These are phyloP conservation scores for Hypholoma sublateritium DNA, from an alignment of 768 basidiomycete genomes.

Conservation along the genomic window DNA sequence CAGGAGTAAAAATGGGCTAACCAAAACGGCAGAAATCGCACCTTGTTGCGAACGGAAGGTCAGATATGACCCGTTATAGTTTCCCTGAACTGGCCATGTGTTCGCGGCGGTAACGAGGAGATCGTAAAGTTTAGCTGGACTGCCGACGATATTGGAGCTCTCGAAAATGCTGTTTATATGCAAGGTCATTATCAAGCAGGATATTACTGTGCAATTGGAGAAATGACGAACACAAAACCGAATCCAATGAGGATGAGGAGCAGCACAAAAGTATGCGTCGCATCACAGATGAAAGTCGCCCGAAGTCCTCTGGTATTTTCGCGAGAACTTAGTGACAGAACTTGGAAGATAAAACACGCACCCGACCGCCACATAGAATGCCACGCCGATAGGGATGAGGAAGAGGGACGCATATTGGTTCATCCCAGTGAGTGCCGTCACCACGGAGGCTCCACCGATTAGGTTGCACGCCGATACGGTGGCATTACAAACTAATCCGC, in stretches of 20 bases:
- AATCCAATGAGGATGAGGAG: slow-evolving; percentile 25
- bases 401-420: slow-evolving; percentile 37
- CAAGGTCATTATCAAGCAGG: not conserved
- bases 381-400: slow-evolving; percentile 40
- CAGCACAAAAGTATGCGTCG: slow-evolving; percentile 26
- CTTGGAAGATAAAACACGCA: not conserved
- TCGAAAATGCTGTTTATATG: slow-evolving; percentile 21
- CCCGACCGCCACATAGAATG: slow-evolving; percentile 31
- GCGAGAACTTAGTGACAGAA: too few relatives aligned
- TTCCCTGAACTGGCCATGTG: slow-evolving; percentile 30
- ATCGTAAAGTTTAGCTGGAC: slow-evolving; percentile 34
- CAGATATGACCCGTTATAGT: slow-evolving; percentile 34
- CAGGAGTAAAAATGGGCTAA: not conserved
- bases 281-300: slow-evolving; percentile 17
- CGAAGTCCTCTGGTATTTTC: slow-evolving; percentile 20
- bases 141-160: slow-evolving; percentile 33
- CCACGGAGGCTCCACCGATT: slow-evolving; percentile 36
- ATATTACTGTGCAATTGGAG: not conserved
- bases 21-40: slow-evolving; percentile 19
- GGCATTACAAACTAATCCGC: slow-evolving; percentile 13
- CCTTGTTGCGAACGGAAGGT: slow-evolving; percentile 30
- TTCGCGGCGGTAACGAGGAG: slow-evolving; percentile 29
- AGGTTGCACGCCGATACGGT: slow-evolving; percentile 36
- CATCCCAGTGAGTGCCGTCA: slow-evolving; percentile 41
- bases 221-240: slow-evolving; percentile 9